Conservation (phyloP, 2,329 filamentous ascomycete genomes). For the Graphiopsis chlorocephala region DNA sequence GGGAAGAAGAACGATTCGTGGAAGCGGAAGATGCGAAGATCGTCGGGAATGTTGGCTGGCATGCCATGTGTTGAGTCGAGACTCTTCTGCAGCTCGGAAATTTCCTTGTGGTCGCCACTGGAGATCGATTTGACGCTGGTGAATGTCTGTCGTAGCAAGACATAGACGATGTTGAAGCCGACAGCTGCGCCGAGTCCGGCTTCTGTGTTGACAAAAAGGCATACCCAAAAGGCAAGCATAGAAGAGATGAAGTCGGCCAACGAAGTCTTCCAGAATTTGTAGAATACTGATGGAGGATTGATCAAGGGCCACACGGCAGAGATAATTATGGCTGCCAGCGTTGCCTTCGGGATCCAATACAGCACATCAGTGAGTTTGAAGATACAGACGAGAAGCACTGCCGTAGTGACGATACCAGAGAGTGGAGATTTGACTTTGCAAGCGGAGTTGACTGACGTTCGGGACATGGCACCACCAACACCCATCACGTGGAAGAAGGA, state of each 20-base stretch:
- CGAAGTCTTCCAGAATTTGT: constrained; percentile 63
- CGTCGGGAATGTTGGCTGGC: constrained; percentile 37
- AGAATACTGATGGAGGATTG: constrained; percentile 57
- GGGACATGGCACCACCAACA: constrained; percentile 65
- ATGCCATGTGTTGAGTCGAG: constrained; percentile 15
- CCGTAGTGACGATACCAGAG: constrained; percentile 59
- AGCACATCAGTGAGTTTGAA: constrained; percentile 59
- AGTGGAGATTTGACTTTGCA: constrained; percentile 62
- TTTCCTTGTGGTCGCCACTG: constrained; percentile 17
- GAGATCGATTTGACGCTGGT: constrained; percentile 37
- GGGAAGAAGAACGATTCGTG: constrained; percentile 60
- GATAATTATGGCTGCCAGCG: constrained; percentile 64
- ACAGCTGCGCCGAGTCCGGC: constrained; percentile 59
- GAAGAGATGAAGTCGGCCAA: constrained; percentile 63
- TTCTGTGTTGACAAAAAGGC: constrained; percentile 60
- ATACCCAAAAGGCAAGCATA: constrained; percentile 64
- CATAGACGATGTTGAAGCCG: constrained; percentile 49
- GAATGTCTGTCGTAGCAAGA: constrained; percentile 59
- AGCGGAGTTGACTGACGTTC: constrained; percentile 65
- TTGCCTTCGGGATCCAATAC: constrained; percentile 67
- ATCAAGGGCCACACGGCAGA: constrained; percentile 63
- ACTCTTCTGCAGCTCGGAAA: constrained; percentile 19
- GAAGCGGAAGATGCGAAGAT: constrained; percentile 57
- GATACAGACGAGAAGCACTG: constrained; percentile 60
- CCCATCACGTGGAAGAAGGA: constrained; percentile 64